phyloP scores from a whole-genome alignment of 192 early-diverging fungal genomes.

The Coemansia sp. region DNA sequence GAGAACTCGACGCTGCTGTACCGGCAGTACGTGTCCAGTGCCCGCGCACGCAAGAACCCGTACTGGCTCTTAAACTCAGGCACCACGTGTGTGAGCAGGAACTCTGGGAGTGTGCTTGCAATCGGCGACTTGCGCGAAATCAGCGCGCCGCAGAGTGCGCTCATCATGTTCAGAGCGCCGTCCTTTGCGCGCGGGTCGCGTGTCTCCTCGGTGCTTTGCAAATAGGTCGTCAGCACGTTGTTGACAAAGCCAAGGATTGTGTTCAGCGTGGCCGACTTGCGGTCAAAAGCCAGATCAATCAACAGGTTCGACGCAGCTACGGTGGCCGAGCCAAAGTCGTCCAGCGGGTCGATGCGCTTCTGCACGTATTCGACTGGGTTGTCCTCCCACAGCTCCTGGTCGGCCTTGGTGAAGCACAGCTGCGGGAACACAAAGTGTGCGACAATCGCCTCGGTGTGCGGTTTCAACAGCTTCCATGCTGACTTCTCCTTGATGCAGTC shows the following conservation, averaged over 20 bases:
- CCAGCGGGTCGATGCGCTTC: conserved; percentile 72
- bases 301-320: conserved; percentile 75
- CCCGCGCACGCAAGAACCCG: conserved; percentile 79
- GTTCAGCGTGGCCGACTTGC: conserved; percentile 76
- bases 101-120: conserved; percentile 72
- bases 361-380: conserved; percentile 92
- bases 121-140: conserved; percentile 73
- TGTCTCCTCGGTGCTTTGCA: conserved; percentile 62
- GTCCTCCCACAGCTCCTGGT: conserved; percentile 88
- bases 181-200: conserved; percentile 79
- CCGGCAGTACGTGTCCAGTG: conserved; percentile 54
- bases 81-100: conserved; percentile 82
- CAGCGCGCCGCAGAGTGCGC: conserved; percentile 64
- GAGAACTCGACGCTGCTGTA: conserved; percentile 64
- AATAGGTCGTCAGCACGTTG: conserved; percentile 65
- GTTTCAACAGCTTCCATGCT: conserved; percentile 89
- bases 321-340: conserved; percentile 79
- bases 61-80: conserved; percentile 85
- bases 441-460: conserved; percentile 76
- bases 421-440: conserved; percentile 91
- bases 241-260: conserved; percentile 79
- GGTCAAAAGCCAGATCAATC: conserved; percentile 69
- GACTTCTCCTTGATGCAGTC: conserved; percentile 84
- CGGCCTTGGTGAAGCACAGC: conserved; percentile 81
- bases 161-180: conserved; percentile 88